Conservation (phyloP, 176 grass and related monocot species). For the Cymbopogon citratus region DNA sequence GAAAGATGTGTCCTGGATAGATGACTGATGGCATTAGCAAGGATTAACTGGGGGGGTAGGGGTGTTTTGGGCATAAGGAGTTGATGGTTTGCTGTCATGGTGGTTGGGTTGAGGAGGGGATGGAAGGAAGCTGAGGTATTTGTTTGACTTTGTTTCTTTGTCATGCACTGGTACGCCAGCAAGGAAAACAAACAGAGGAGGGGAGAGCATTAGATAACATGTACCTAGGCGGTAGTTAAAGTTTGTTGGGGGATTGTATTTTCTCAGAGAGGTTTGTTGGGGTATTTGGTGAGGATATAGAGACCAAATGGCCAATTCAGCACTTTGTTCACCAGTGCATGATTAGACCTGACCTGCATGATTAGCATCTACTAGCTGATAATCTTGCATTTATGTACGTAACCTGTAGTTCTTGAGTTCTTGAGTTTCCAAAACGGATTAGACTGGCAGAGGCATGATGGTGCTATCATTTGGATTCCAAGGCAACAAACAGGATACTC, state of each 20-base stretch:
- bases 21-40: background rate
- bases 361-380: background rate
- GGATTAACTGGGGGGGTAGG: constrained; percentile 14
- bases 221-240: constrained; percentile 42
- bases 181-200: background rate
- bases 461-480: constrained; percentile 24
- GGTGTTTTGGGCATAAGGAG: constrained; percentile 44
- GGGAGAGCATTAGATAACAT: constrained; percentile 6
- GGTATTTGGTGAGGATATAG: constrained; percentile 25
- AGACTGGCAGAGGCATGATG: constrained; percentile 23
- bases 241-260: constrained; percentile 31
- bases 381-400: background rate
- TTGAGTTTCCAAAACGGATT: constrained; percentile 10
- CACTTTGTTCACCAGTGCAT: background rate
- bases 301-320: background rate
- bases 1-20: background rate
- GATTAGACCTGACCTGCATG: constrained; percentile 21
- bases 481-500: background rate
- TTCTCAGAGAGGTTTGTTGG: constrained; percentile 27
- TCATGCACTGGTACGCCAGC: constrained; percentile 17
- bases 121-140: constrained; percentile 20
- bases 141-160: constrained; percentile 71
- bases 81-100: constrained; percentile 64
- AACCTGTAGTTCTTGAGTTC: background rate
- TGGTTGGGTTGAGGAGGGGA: constrained; percentile 48